Evolutionary conservation across 345 rosid genomes (phyloP), one percentile per base, ranked within the genome.

Genomic region (Lepidium africanum): DNA sequence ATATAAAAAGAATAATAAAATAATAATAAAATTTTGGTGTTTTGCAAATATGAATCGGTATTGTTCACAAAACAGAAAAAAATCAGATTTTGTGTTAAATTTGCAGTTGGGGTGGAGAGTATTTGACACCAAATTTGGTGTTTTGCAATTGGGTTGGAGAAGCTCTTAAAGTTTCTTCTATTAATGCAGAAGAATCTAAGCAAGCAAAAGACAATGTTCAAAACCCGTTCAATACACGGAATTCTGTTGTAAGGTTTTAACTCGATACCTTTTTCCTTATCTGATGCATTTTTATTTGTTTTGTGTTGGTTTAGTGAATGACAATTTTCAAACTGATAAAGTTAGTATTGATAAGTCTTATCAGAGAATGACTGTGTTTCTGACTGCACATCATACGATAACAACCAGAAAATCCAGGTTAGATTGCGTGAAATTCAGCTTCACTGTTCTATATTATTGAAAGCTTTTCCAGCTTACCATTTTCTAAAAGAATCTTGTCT

Each of bases 401-500:
- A 52, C 64, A 74, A 64, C 75, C 86, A 75, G 45, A 78, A 75
- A 53, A 71, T 65, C 80, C 90, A 90, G 96, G 96, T 86, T 40
- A 61, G 85, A 80, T 43, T 67, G 73, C 2, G 9, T 45, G 17
- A 36, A 45, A 38, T 46, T 38, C n/a, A 45, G 59, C 63, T 52
- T 17, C 27, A 30, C 17, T 27, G 5, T 39, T 61, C 55, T 36
- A 21, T 45, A 15, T 23, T 45, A 35, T 14, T 3, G 1, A 47
- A 64, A 3, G 49, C n/a, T 27, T 50, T 56, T 50, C 27, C 1
- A 30, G 17, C 43, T 50, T 48, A 47, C 52, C n/a, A 55, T 14
- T 59, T 42, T 65, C 58, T 59, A 11, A 63, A 3, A 47, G 63
- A 36, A 38, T 38, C 2, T 46, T 55, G 14, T 77, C n/a, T 27